Evolutionary conservation across 2,329 filamentous ascomycete genomes (phyloP), one percentile per base, ranked within the genome.

Genomic region (Fusarium verticillioides): DNA sequence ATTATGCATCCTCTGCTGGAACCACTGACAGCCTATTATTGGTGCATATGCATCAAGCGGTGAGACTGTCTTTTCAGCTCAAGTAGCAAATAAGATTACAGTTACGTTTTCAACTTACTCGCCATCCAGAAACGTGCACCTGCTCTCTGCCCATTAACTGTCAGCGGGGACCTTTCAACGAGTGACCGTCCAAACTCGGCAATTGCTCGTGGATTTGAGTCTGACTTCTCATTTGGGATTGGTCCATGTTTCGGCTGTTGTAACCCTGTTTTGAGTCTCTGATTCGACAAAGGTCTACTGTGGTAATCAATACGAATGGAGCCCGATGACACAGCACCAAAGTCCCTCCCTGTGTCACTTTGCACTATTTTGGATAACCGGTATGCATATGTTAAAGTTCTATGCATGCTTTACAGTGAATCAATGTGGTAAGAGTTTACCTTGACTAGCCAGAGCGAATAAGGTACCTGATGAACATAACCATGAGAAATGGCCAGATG

Each of bases 121-220:
- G 26, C 10, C 0, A 5, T 26, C 0, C 23, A 4, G 42, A 44
- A 19, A 19, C 42, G 16, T 30, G 26, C 36, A 28, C 26, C 36
- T n/a, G 9, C 4, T 12, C 26, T 54, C 23, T 8, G 36, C 5
- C 9, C 19, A 15, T 10, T 13, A 2, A n/a, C 0, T 13, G 52
- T 54, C 36, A 54, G 36, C 52, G 19, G 52, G 13, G 23, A 54
- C 18, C 34, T 28, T 54, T n/a, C 7, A n/a, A 13, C 5, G 5
- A 9, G 13, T 7, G 23, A 13, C 13, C 2, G 0, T 16, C 7
- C 26, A 13, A n/a, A 2, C 13, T n/a, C 13, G 3, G 10, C 9
- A 12, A 28, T 18, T 30, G 4, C 16, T 53, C 11, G 19, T 30
- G 7, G 19, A 4, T 8, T 40, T 28, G 1, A 30, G 9, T n/a